These are phyloP conservation scores for Hibiscus mutabilis DNA, from an alignment of 345 rosid genomes.

Conservation along the genomic window DNA sequence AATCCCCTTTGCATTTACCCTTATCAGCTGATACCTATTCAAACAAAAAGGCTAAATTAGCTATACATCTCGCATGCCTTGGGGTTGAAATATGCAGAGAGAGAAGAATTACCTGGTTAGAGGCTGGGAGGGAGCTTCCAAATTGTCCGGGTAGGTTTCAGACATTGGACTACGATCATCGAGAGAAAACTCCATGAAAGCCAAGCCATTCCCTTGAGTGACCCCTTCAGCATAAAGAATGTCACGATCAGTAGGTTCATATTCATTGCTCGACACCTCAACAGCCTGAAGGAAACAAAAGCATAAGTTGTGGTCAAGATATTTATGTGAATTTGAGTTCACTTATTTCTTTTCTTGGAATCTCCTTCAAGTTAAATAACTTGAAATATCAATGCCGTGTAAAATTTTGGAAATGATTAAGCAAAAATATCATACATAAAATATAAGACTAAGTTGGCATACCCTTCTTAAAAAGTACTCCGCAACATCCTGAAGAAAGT, in stretches of 20 bases:
- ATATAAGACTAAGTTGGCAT: neutral
- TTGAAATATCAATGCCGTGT: neutral
- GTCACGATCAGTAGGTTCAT: neutral
- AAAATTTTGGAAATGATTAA: neutral
- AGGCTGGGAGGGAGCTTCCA: neutral
- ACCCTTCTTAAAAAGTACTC: neutral
- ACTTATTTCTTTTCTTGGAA: no score
- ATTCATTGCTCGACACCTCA: neutral
- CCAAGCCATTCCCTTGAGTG: neutral
- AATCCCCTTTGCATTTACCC: conserved; percentile 88
- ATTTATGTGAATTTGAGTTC: neutral
- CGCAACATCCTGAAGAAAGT: neutral
- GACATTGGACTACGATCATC: neutral
- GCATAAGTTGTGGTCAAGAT: neutral
- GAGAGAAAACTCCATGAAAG: neutral
- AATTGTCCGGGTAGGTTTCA: neutral
- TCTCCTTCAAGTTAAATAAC: no score
- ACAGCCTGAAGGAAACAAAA: neutral
- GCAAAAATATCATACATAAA: neutral
- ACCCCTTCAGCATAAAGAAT: neutral
- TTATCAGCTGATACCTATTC: conserved; percentile 45
- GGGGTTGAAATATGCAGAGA: neutral
- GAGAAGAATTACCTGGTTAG: neutral
- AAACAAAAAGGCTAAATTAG: neutral
- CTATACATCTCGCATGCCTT: neutral